Evolutionary conservation across 2,329 filamentous ascomycete species (phyloP), one percentile per base, ranked within the genome.

Genomic region (Aschersonia sp.): DNA sequence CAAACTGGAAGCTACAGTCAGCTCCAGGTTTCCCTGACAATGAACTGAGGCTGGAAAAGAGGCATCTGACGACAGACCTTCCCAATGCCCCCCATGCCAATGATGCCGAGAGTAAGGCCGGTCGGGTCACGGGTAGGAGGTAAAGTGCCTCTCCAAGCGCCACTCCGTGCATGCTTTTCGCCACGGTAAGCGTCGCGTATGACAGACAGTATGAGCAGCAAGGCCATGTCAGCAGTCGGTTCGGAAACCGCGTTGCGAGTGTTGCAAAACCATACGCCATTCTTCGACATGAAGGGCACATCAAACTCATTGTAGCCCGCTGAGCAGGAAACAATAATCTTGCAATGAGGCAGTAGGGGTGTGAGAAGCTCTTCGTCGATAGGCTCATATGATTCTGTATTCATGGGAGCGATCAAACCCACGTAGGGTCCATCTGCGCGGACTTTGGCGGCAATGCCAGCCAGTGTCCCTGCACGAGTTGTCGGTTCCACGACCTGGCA

Each of bases 241-340:
- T 78, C 69, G 0, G 73, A 67, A 1, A 73, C 72, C 0, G 72
- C 74, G 50, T 78, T 66, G 2, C 70, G 57, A 0, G 68, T 67
- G 52, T 76, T 78, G 59, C 72, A 77, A 53, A 79, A 76, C 58
- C 64, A 72, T 30, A 78, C 66, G 5, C 60, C 61, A 6, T 66
- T 52, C 10, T 48, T 41, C 0, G 67, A 66, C 55, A 71, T 61
- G 63, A 65, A 70, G 4, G 64, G 54, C 0, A 72, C 60, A 43
- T 69, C 63, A 40, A 72, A 69, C 51, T 71, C 66, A 49, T 73
- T 68, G 56, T 66, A 73, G 0, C 71, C 71, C 0, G 70, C 70
- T 32, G 65, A 66, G 1, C 66, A 67, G 0, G 71, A 74, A 4
- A 62, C 58, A 32, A 74, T 66, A 47, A 74, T 68, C 47, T 65